Conservation (phyloP, 2,329 filamentous ascomycete species). For the Lachnellula willkommii region DNA sequence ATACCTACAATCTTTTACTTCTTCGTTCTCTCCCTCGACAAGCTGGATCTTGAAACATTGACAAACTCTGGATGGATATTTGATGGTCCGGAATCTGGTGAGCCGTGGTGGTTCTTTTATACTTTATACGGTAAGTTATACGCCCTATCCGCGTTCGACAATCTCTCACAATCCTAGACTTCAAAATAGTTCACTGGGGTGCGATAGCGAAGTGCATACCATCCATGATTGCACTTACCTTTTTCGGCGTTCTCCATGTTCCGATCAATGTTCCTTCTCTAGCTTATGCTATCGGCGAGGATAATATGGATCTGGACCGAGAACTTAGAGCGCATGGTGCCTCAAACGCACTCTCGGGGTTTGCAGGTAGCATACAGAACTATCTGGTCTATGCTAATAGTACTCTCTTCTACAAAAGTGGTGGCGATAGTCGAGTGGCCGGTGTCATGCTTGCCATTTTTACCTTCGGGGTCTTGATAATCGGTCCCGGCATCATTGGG, state of each 20-base stretch:
- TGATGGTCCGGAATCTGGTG: constrained; percentile 71
- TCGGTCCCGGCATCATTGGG: constrained; percentile 83
- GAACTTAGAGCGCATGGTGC: constrained; percentile 90
- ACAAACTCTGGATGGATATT: constrained; percentile 86
- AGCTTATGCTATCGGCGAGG: constrained; percentile 83
- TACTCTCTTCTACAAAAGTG: constrained; percentile 90
- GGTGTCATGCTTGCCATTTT: constrained; percentile 77
- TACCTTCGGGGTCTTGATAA: constrained; percentile 75
- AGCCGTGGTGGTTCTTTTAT: constrained; percentile 98
- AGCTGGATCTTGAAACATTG: constrained; percentile 60
- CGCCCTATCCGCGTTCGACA: constrained; percentile 13
- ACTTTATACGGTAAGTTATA: constrained; percentile 73
- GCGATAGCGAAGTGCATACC: constrained; percentile 81
- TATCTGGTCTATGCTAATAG: constrained; percentile 98
- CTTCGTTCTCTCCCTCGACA: constrained; percentile 64
- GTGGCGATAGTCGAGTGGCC: constrained; percentile 79
- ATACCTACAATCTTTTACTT: constrained; percentile 76
- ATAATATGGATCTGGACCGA: constrained; percentile 84
- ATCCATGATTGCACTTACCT: constrained; percentile 93
- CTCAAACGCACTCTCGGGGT: constrained; percentile 86
- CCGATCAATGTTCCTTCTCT: constrained; percentile 96
- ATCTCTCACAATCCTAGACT: constrained; percentile 48
- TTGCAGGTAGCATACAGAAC: constrained; percentile 85
- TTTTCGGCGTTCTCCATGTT: constrained; percentile 95
- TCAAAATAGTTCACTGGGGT: constrained; percentile 73